phyloP scores from a whole-genome alignment of 2,329 filamentous ascomycete species.

The Colletotrichum magnum region DNA sequence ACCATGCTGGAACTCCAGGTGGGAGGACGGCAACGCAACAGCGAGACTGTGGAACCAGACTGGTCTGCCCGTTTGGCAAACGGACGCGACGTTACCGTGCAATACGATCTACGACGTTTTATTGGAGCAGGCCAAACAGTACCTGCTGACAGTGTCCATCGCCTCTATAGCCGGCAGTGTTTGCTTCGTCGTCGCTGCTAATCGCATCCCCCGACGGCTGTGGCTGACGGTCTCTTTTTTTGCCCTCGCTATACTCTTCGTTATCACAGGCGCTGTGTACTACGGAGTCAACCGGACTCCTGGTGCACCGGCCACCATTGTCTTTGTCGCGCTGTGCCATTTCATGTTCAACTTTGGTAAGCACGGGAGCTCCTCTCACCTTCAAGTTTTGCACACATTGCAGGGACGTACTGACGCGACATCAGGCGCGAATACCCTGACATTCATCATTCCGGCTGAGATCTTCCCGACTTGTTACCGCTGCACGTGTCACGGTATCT shows the following conservation, averaged over 20 bases:
- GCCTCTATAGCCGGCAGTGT: slow-evolving; percentile 65
- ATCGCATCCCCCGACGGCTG: slow-evolving; percentile 61
- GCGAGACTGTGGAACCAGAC: slow-evolving; percentile 56
- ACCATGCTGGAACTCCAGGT: slow-evolving; percentile 63
- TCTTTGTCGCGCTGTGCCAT: slow-evolving; percentile 66
- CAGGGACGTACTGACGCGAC: slow-evolving; percentile 25
- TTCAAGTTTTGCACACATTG: background rate
- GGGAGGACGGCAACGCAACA: slow-evolving; percentile 58
- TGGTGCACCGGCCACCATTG: slow-evolving; percentile 62
- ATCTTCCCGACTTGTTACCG: slow-evolving; percentile 76
- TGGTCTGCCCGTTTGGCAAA: slow-evolving; percentile 64
- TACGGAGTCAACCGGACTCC: slow-evolving; percentile 60
- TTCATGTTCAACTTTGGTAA: slow-evolving; percentile 70
- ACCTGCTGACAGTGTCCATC: slow-evolving; percentile 65
- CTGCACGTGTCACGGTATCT: slow-evolving; percentile 74
- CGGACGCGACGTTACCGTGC: slow-evolving; percentile 62
- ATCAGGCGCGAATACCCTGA: slow-evolving; percentile 71
- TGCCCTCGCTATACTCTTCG: slow-evolving; percentile 60
- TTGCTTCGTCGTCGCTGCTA: slow-evolving; percentile 63
- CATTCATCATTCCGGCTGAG: slow-evolving; percentile 75
- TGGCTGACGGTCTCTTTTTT: slow-evolving; percentile 67
- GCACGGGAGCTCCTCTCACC: slow-evolving; percentile 26
- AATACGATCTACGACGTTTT: slow-evolving; percentile 67
- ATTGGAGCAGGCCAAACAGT: slow-evolving; percentile 67
- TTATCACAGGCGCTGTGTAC: slow-evolving; percentile 65